These are phyloP conservation scores for Raffaelea albimanens DNA, from an alignment of 2,329 filamentous ascomycete genomes.

Conservation along the genomic window DNA sequence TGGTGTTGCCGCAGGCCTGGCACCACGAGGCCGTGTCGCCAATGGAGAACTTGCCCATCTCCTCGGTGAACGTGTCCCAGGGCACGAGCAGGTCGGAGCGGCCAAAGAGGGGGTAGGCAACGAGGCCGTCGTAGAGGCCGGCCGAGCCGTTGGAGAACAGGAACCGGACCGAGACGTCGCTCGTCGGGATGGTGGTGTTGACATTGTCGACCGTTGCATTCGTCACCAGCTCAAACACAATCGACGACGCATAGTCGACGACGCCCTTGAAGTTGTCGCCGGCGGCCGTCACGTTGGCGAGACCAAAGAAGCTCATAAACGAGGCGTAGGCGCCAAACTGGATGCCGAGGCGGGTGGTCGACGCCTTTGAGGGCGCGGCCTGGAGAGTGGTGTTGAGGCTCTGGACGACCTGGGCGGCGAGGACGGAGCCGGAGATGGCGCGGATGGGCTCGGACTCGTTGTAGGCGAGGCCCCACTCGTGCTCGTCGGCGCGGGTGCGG, in stretches of 20 bases:
- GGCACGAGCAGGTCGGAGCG: constrained; percentile 43
- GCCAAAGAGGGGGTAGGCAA: constrained; percentile 50
- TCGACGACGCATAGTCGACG: constrained; percentile 74
- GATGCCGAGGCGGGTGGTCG: constrained; percentile 33
- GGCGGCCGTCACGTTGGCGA: constrained; percentile 39
- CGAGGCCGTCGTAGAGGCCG: constrained; percentile 36
- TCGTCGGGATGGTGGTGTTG: constrained; percentile 12
- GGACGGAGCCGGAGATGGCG: constrained; percentile 47
- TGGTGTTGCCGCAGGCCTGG: constrained; percentile 61
- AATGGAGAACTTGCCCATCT: constrained; percentile 59
- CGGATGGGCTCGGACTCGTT: constrained; percentile 61
- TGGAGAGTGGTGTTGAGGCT: constrained; percentile 42
- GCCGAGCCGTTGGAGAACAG: constrained; percentile 51
- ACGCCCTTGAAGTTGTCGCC: constrained; percentile 62
- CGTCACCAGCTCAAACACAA: constrained; percentile 66
- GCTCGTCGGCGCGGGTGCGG: constrained; percentile 62
- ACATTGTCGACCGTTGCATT: constrained; percentile 39
- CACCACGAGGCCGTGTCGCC: constrained; percentile 63
- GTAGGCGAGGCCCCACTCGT: constrained; percentile 78
- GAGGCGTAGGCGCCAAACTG: constrained; percentile 53
- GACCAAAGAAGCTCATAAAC: constrained; percentile 55
- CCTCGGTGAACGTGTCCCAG: constrained; percentile 58
- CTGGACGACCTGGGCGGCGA: constrained; percentile 45
- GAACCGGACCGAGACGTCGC: constrained; percentile 50
- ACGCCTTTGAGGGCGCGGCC: constrained; percentile 16